Base-by-base conservation (phyloP, 352 stramenopile genomes). In the Stramenopiles sp. region DNA sequence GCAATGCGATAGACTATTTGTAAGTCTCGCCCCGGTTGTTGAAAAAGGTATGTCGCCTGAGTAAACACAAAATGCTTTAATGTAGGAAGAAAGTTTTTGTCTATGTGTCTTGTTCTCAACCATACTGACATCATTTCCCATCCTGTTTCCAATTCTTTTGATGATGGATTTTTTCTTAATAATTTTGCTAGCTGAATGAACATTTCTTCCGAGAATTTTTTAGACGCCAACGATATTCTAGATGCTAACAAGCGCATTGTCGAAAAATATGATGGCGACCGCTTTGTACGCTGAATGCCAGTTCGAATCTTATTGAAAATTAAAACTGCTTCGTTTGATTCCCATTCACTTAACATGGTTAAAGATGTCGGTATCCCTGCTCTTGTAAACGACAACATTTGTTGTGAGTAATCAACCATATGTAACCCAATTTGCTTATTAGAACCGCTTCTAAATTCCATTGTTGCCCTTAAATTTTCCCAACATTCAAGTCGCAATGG, bases 131-230 rank as follows among this genome's bases (percentile, higher is more conserved):
- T 13, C 7, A 76, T 4, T 7, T 76, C 65, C 65, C 65, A 76
- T 20, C 65, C 65, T 76, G 30, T 7, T 33, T 76, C 31, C 31
- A 76, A 76, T 76, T 76, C 65, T 7, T 76, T 31, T 13, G 31
- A 31, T 7, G 30, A 33, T 13, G 30, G 30, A 20, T 76, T 76
- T 1, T 7, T 7, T 31, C 13, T 4, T 20, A 76, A 20, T 20
- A 33, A 33, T 33, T 76, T 76, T 4, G 65, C 31, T 76, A 76
- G 65, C 65, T 76, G 65, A 13, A 76, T 33, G 13, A 13, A 76
- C 65, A 76, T 76, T 76, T 76, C 65, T 76, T 76, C 65, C 65
- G 65, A 76, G 4, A 76, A 76, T 1, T 76, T 13, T 76, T 76
- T 31, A 4, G 65, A 76, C 13, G 65, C 30, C 31, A 76, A 33